Percentiles rank a stretch among this genome's conserved stretches.
phyloP scores from a whole-genome alignment of 768 basidiomycete genomes.

The Pholiota conissans region DNA sequence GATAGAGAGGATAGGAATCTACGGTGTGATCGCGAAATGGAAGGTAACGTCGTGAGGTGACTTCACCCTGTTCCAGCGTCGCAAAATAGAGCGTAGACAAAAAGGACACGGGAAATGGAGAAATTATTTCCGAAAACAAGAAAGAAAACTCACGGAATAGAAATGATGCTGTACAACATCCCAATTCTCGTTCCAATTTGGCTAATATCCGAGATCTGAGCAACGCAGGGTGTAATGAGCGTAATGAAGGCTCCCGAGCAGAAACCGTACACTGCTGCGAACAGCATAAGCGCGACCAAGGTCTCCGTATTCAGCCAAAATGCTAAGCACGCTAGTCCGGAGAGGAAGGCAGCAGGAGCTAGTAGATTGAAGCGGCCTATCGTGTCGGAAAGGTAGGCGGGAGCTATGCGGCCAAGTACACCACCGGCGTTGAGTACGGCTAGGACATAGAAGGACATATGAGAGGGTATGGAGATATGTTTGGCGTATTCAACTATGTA shows the following conservation, averaged over 20 bases:
- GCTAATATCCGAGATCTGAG: conserved; percentile 58
- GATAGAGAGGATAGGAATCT: neutral
- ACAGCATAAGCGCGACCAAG: conserved; percentile 43
- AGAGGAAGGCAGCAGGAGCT: conserved; percentile 58
- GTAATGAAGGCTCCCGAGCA: conserved; percentile 69
- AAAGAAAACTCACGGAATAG: conserved; percentile 62
- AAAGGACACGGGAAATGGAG: conserved; percentile 5
- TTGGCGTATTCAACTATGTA: conserved; percentile 64
- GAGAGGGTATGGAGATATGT: conserved; percentile 37
- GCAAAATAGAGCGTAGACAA: neutral
- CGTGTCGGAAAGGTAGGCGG: conserved; percentile 63
- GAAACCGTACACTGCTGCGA: conserved; percentile 61
- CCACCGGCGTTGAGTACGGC: conserved; percentile 72
- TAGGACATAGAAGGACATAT: conserved; percentile 53
- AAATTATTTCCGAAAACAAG: neutral
- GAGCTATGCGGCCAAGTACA: conserved; percentile 62
- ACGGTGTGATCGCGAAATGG: neutral
- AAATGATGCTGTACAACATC: conserved; percentile 61
- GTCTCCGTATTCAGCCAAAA: conserved; percentile 54
- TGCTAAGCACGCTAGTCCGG: conserved; percentile 57
- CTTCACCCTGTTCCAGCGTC: too few relatives aligned
- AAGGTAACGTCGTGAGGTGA: too few relatives aligned
- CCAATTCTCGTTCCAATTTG: conserved; percentile 68
- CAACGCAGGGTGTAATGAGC: conserved; percentile 66
- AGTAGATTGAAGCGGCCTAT: conserved; percentile 71